Evolutionary conservation across 192 early-diverging fungal genomes (phyloP).

Genomic region (Coemansia sp.): DNA sequence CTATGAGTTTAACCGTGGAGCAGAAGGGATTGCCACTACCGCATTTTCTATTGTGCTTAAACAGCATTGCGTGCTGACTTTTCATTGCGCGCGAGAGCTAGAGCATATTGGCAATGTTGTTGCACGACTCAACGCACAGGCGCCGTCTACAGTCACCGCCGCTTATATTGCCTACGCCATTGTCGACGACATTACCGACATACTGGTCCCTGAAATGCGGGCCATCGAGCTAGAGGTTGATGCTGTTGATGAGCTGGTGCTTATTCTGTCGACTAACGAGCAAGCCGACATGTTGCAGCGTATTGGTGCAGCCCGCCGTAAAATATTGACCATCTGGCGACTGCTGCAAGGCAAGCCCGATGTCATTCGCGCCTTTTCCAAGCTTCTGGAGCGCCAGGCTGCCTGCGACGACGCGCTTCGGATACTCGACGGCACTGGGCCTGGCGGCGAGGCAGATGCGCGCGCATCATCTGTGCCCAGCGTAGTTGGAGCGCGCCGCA

Average conservation of each 20-base stretch:
- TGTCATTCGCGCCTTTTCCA: constrained; percentile 67
- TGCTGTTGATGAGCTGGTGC: constrained; percentile 90
- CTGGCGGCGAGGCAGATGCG: neutral
- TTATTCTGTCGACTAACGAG: constrained; percentile 89
- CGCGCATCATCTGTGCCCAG: neutral
- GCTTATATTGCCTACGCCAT: constrained; percentile 73
- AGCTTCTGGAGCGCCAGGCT: constrained; percentile 53
- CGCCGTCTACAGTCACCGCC: constrained; percentile 11
- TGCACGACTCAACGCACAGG: constrained; percentile 34
- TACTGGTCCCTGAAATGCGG: constrained; percentile 80
- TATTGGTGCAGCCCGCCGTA: constrained; percentile 68
- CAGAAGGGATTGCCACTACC: constrained; percentile 59
- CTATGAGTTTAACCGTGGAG: constrained; percentile 50
- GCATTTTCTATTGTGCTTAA: constrained; percentile 52
- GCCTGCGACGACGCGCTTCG: constrained; percentile 4
- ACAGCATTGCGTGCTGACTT: constrained; percentile 26
- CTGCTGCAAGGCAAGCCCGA: constrained; percentile 69
- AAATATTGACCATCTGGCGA: constrained; percentile 64
- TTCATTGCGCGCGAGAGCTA: constrained; percentile 56
- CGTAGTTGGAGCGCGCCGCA: neutral
- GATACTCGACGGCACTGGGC: no score
- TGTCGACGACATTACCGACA: constrained; percentile 92
- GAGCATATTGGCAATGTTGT: constrained; percentile 49
- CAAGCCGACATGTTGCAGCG: constrained; percentile 71
- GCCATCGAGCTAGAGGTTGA: constrained; percentile 93